These are phyloP conservation scores for Pyrenopolyporus hunteri DNA, from an alignment of 495 filamentous ascomycete genomes.

Conservation along the genomic window DNA sequence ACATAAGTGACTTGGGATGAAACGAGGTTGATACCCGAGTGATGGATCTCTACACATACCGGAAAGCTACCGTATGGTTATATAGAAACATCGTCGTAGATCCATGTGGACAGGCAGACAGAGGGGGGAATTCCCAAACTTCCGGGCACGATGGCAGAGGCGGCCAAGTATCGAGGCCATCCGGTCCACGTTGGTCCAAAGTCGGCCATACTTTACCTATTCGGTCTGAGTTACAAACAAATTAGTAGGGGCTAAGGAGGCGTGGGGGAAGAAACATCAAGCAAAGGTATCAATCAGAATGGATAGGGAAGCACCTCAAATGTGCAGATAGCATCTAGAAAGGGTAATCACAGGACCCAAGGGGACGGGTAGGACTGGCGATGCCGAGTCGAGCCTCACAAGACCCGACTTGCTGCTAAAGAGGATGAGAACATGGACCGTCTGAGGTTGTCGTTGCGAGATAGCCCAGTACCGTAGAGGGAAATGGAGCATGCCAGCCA, in stretches of 20 bases:
- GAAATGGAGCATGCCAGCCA: slow-evolving; percentile 32
- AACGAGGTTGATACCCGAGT: slow-evolving; percentile 22
- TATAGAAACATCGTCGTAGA: slow-evolving; percentile 34
- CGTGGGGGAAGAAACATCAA: slow-evolving; percentile 15
- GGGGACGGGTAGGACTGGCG: slow-evolving; percentile 30
- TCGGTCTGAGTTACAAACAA: slow-evolving; percentile 14
- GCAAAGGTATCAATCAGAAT: slow-evolving; percentile 5
- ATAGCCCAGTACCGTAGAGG: not conserved
- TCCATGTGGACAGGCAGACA: slow-evolving; percentile 20
- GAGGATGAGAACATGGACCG: slow-evolving; percentile 5
- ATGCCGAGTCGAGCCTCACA: slow-evolving; percentile 23
- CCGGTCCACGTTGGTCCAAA: slow-evolving; percentile 28
- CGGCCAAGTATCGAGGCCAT: slow-evolving; percentile 30
- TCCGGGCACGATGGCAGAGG: slow-evolving; percentile 16
- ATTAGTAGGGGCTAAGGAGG: slow-evolving; percentile 7
- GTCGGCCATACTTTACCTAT: slow-evolving; percentile 23
- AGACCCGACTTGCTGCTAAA: not conserved
- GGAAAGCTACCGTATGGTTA: slow-evolving; percentile 14
- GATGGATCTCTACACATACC: slow-evolving; percentile 8
- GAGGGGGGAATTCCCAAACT: not conserved
- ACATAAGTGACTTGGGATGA: slow-evolving; percentile 34
- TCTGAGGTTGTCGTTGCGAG: slow-evolving; percentile 15
- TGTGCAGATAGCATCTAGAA: slow-evolving; percentile 21
- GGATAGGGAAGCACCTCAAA: not conserved
- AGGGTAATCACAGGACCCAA: slow-evolving; percentile 17